Conservation (phyloP, 202 grass and related monocot species). For the Musa balbisiana region DNA sequence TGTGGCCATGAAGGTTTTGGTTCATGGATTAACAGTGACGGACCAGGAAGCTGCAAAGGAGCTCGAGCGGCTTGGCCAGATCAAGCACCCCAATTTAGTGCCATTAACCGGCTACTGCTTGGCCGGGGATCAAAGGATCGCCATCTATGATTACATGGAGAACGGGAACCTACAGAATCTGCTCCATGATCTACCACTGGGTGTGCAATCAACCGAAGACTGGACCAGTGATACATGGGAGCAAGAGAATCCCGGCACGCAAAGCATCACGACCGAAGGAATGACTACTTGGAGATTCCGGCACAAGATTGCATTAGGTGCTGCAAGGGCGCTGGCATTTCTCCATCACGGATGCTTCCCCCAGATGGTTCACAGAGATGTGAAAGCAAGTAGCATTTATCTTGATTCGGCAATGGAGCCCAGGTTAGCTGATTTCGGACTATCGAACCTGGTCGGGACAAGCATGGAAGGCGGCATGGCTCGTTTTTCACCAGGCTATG, state of each 20-base stretch:
- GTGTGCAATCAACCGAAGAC: constrained; percentile 77
- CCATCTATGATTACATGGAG: constrained; percentile 97
- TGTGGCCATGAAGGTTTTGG: constrained; percentile 77
- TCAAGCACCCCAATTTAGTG: constrained; percentile 91
- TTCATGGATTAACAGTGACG: constrained; percentile 54
- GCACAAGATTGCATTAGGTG: constrained; percentile 73
- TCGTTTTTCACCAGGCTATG: constrained; percentile 50
- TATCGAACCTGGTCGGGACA: constrained; percentile 56
- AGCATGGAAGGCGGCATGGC: constrained; percentile 23
- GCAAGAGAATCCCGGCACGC: constrained; percentile 35
- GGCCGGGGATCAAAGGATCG: constrained; percentile 77
- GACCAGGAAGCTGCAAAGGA: constrained; percentile 73
- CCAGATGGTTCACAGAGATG: constrained; percentile 81
- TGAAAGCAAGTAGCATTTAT: constrained; percentile 92
- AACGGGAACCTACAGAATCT: constrained; percentile 91
- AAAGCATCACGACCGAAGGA: constrained; percentile 67
- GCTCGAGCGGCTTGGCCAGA: constrained; percentile 75
- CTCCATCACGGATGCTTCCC: constrained; percentile 96
- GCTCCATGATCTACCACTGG: constrained; percentile 86
- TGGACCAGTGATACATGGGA: constrained; percentile 98
- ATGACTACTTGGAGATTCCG: constrained; percentile 72
- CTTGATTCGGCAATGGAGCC: constrained; percentile 78
- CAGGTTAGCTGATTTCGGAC: constrained; percentile 73
- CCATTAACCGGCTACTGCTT: constrained; percentile 92
- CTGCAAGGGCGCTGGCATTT: constrained; percentile 84